phyloP scores from a whole-genome alignment of 495 filamentous ascomycete species.

The Podospora pseudoanserina region DNA sequence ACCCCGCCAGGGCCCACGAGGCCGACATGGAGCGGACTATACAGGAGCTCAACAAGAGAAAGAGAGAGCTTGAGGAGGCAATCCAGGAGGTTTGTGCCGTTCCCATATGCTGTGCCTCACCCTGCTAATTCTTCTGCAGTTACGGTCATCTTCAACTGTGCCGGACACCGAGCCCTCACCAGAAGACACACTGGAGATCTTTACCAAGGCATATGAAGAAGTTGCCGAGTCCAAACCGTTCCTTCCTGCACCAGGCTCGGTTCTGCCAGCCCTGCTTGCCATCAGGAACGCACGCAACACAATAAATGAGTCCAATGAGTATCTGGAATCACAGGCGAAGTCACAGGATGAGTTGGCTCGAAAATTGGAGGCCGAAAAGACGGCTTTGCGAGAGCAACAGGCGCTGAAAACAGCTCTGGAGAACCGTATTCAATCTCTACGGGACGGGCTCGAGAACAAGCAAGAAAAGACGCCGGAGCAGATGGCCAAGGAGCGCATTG shows the following conservation, averaged over 20 bases:
- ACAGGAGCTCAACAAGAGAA: slow-evolving; percentile 58
- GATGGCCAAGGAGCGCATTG: slow-evolving; percentile 55
- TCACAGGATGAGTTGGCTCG: slow-evolving; percentile 52
- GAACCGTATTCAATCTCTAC: slow-evolving; percentile 48
- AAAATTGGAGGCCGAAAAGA: slow-evolving; percentile 56
- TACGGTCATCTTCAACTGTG: slow-evolving; percentile 13
- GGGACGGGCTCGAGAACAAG: slow-evolving; percentile 49
- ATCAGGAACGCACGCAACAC: slow-evolving; percentile 60
- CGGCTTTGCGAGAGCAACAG: slow-evolving; percentile 61
- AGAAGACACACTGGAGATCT: slow-evolving; percentile 44
- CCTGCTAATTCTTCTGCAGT: slow-evolving; percentile 18
- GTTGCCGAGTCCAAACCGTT: slow-evolving; percentile 57
- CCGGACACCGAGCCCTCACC: slow-evolving; percentile 18
- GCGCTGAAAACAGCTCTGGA: slow-evolving; percentile 51
- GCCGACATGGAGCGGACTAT: slow-evolving; percentile 62
- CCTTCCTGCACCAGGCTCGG: slow-evolving; percentile 62
- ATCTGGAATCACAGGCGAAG: slow-evolving; percentile 51
- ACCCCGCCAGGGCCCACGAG: slow-evolving; percentile 30
- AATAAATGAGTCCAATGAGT: slow-evolving; percentile 59
- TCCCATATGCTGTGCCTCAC: neutral
- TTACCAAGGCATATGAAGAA: slow-evolving; percentile 62
- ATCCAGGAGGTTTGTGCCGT: slow-evolving; percentile 42
- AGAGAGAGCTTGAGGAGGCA: slow-evolving; percentile 61
- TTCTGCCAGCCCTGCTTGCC: slow-evolving; percentile 68
- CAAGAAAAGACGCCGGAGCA: slow-evolving; percentile 57